Evolutionary conservation across 352 stramenopile genomes (phyloP).

Genomic region (Pythium sukuiense): DNA sequence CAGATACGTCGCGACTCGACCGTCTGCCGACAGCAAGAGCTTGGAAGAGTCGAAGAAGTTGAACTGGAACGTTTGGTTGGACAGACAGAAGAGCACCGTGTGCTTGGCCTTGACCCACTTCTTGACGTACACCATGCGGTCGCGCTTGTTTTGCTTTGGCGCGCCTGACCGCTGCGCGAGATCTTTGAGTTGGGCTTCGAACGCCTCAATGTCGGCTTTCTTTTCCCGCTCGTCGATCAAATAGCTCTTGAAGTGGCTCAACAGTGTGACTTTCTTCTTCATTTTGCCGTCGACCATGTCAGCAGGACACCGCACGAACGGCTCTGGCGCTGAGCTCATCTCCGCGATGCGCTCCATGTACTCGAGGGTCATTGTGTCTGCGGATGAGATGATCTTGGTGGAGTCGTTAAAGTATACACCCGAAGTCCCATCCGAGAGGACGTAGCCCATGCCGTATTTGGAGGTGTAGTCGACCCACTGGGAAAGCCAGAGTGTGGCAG

Average conservation of each 20-base stretch:
- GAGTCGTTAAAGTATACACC: conserved; percentile 99
- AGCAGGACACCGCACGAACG: conserved; percentile 43
- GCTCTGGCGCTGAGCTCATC: conserved; percentile 33
- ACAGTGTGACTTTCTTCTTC: conserved; percentile 97
- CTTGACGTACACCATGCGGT: conserved; percentile 93
- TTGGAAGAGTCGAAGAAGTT: conserved; percentile 98
- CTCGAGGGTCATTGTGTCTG: conserved; percentile 88
- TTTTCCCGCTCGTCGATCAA: conserved; percentile 83
- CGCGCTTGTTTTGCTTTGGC: neutral
- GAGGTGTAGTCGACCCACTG: conserved; percentile 99
- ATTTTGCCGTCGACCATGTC: conserved; percentile 85
- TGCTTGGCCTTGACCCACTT: conserved; percentile 99
- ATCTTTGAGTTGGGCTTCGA: conserved; percentile 28
- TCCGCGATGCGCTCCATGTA: conserved; percentile 93
- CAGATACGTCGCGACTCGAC: conserved; percentile 88
- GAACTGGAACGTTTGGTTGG: conserved; percentile 94
- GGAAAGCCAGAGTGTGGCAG: conserved; percentile 91
- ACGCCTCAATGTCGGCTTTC: conserved; percentile 25
- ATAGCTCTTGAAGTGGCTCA: conserved; percentile 98
- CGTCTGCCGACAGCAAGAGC: conserved; percentile 92
- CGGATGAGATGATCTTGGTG: conserved; percentile 95
- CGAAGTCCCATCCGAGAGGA: conserved; percentile 93
- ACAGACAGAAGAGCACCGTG: conserved; percentile 97
- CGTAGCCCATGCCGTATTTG: conserved; percentile 99
- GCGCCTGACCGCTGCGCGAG: conserved; percentile 11